A percentile compares a stretch with the other conserved stretches of the same genome.
Evolutionary conservation across 1,284 basidiomycete genomes (phyloP).

Genomic region (Athelia psychrophila): DNA sequence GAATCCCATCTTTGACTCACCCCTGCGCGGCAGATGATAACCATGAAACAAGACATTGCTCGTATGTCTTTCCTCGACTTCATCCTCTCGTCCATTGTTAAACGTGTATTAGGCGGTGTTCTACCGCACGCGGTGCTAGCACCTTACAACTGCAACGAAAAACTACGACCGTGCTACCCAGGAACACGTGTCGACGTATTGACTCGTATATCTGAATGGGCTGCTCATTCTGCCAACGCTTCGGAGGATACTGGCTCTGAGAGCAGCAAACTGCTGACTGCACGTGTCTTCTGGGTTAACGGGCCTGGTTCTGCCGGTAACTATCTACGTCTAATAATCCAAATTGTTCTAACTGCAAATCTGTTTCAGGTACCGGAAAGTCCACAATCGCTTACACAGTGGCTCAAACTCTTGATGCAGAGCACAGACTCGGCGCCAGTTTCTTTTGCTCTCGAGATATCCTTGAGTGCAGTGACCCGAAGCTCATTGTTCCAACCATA

Average conservation of each 20-base stretch:
- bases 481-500: constrained; percentile 12
- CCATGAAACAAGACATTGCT: too few relatives aligned
- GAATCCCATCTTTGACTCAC: too few relatives aligned
- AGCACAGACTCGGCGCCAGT: constrained; percentile 11
- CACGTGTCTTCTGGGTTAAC: background rate
- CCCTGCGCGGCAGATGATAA: too few relatives aligned
- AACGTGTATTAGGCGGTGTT: background rate
- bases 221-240: background rate
- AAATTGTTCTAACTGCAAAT: too few relatives aligned
- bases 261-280: background rate
- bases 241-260: too few relatives aligned
- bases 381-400: background rate
- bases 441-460: constrained; percentile 18
- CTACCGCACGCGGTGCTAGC: background rate
- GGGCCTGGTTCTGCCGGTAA: background rate
- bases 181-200: background rate
- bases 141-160: background rate
- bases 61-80: too few relatives aligned
- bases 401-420: background rate
- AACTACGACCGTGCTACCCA: background rate
- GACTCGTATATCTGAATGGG: background rate
- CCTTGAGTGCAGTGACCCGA: constrained; percentile 4
- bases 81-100: too few relatives aligned
- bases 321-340: too few relatives aligned
- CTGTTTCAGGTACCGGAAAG: constrained; percentile 1